These are phyloP conservation scores for Ormosia semicastrata DNA, from an alignment of 306 rosid species.

Conservation along the genomic window DNA sequence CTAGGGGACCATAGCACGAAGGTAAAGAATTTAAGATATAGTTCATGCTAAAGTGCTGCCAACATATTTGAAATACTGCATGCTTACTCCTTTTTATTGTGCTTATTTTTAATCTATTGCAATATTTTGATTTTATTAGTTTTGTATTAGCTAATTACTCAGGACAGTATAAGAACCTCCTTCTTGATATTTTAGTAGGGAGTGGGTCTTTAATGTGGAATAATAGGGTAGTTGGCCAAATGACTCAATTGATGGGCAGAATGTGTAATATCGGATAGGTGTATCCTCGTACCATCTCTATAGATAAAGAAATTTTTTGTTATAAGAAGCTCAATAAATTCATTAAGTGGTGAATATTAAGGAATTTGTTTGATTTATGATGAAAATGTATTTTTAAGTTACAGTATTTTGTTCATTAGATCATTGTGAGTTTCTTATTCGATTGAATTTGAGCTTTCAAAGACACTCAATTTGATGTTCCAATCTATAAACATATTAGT, in stretches of 20 bases:
- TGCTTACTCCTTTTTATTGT: conserved; percentile 4
- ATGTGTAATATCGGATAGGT: not conserved
- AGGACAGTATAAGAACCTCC: not conserved
- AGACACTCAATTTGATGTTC: too few species aligned
- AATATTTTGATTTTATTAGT: not conserved
- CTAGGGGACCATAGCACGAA: conserved; percentile 97
- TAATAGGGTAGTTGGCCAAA: not conserved
- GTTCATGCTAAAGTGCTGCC: not conserved
- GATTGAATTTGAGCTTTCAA: too few species aligned
- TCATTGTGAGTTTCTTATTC: too few species aligned
- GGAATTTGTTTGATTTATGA: not conserved
- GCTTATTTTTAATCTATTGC: not conserved
- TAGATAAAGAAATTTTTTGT: not conserved
- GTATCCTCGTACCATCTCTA: not conserved
- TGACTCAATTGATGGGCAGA: not conserved
- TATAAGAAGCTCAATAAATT: conserved; percentile 1
- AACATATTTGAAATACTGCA: not conserved
- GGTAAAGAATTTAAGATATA: conserved; percentile 98
- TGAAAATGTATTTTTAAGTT: not conserved
- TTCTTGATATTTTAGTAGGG: not conserved
- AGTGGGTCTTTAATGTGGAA: not conserved
- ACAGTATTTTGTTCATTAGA: not conserved
- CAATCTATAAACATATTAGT: too few species aligned
- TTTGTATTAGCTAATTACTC: not conserved
- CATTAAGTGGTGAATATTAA: not conserved